Conservation (phyloP, 495 filamentous ascomycete species). For the Amniculicola lignicola region DNA sequence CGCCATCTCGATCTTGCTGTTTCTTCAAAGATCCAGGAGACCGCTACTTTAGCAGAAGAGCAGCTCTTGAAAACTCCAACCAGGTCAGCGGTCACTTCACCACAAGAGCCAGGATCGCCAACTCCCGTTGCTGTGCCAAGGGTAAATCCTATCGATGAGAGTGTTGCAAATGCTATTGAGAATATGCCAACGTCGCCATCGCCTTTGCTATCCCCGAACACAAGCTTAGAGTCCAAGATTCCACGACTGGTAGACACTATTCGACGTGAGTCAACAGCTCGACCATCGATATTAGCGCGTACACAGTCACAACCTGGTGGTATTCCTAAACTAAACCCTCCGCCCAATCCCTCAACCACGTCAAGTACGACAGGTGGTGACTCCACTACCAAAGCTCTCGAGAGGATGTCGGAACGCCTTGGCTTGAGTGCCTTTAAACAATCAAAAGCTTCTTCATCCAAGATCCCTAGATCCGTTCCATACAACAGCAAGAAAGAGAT, state of each 20-base stretch:
- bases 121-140: slow-evolving; percentile 12
- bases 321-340: slow-evolving; percentile 18
- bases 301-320: slow-evolving; percentile 67
- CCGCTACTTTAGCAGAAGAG: slow-evolving; percentile 5
- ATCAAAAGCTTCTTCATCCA: slow-evolving; percentile 50
- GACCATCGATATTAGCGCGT: slow-evolving; percentile 60
- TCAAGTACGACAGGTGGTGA: slow-evolving; percentile 2
- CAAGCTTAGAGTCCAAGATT: slow-evolving; percentile 33
- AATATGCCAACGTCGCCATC: slow-evolving; percentile 27
- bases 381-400: slow-evolving; percentile 18
- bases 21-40: slow-evolving; percentile 44
- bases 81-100: neutral
- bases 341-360: neutral
- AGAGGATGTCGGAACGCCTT: slow-evolving; percentile 38
- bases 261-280: slow-evolving; percentile 42
- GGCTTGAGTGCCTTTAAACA: slow-evolving; percentile 56
- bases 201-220: neutral
- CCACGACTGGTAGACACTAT: slow-evolving; percentile 40
- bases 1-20: slow-evolving; percentile 72
- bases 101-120: slow-evolving; percentile 8
- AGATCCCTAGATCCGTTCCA: slow-evolving; percentile 84
- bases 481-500: slow-evolving; percentile 54
- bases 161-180: slow-evolving; percentile 22
- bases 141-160: slow-evolving; percentile 21
- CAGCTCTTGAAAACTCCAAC: slow-evolving; percentile 22